Evolutionary conservation across 2,329 filamentous ascomycete genomes (phyloP), one percentile per base, ranked within the genome.

Genomic region (Colletotrichum truncatum): DNA sequence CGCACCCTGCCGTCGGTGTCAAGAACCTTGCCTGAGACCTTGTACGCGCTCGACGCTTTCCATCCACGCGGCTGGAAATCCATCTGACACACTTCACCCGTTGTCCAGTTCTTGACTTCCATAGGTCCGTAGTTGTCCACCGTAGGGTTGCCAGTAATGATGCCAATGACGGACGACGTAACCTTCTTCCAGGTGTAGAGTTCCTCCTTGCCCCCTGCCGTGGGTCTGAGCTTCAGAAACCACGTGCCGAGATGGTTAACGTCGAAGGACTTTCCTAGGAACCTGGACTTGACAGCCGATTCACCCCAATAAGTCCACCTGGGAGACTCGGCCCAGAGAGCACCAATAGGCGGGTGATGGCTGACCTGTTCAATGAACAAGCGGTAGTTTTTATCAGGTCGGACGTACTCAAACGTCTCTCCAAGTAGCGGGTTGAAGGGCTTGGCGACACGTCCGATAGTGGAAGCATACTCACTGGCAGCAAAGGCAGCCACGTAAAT

Each of bases 101-200:
- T 99, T 0, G 91, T 97, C 91, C 92, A 95, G 80, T 99, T 99
- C 82, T 94, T 97, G 77, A 99, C 90, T 76, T 98, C 94, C 93
- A 99, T 98, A 1, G 91, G 85, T 1, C 96, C 96, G 76, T 98
- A 98, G 78, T 99, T 98, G 81, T 99, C 96, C n/a, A 99, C 93
- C 0, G 92, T 93, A 0, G 96, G 96, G 71, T 93, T 97, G 49
- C 96, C 96, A 0, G 95, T 98, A 73, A 99, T 98, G 77, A 99
- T 99, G 64, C 96, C 96, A 65, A 98, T 90, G n/a, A 99, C 96
- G 2, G 94, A 97, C 1, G 94, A 96, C 1, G 94, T 98, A 16
- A 98, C 94, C 81, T 99, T 99, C 81, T 98, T 98, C 96, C 96
- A 99, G 0, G 95, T 98, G 79, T 97, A 99, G 2, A 98, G 83